Conservation (phyloP, 108 stramenopile genomes). For the Conticribra guillardii region DNA sequence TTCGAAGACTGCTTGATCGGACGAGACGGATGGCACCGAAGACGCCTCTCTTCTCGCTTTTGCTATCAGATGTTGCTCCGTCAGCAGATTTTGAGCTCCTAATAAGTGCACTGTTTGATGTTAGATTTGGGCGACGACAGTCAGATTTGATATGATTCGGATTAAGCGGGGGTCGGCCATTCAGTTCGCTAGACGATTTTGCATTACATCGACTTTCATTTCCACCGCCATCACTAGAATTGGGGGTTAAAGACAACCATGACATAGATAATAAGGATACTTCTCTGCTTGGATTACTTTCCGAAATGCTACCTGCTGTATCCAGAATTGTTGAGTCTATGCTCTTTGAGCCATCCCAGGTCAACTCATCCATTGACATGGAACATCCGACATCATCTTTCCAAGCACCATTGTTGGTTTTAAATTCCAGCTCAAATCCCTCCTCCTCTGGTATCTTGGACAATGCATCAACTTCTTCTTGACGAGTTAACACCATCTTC, state of each 20-base stretch:
- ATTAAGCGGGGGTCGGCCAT: not conserved
- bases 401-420: not conserved
- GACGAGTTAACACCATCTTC: not conserved
- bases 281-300: not conserved
- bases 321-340: not conserved
- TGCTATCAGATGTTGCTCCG: not conserved
- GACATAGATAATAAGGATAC: not conserved
- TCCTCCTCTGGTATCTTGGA: not conserved
- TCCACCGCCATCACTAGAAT: not conserved
- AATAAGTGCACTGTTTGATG: not conserved
- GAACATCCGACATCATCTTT: not conserved
- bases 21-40: not conserved
- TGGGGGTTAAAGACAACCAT: not conserved
- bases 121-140: not conserved
- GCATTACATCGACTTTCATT: not conserved
- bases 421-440: conserved; percentile 20
- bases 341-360: not conserved
- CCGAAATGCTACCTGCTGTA: not conserved
- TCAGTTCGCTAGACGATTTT: not conserved
- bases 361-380: not conserved
- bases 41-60: not conserved
- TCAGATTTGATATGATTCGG: not conserved
- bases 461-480: not conserved
- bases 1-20: not conserved
- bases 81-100: not conserved